These are phyloP conservation scores for Geosiphon pyriformis DNA, from an alignment of 192 early-diverging fungal genomes.

Conservation along the genomic window DNA sequence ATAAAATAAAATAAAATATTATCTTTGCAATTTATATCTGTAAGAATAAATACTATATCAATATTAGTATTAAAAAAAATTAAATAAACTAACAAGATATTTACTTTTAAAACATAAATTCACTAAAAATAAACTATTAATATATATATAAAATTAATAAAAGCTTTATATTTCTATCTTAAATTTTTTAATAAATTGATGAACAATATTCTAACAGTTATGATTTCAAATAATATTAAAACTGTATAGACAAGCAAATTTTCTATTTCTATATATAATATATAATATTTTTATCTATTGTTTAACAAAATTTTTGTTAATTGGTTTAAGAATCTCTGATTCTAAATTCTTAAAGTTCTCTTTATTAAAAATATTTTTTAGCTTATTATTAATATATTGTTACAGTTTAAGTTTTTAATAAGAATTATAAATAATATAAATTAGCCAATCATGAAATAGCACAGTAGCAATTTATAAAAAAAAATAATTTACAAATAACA, in stretches of 20 bases:
- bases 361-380: neutral
- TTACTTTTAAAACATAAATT: neutral
- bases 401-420: too few species aligned
- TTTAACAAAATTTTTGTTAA: neutral
- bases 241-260: neutral
- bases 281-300: neutral
- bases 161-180: neutral
- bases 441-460: too few species aligned
- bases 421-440: too few species aligned
- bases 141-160: neutral
- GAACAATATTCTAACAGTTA: neutral
- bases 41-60: neutral
- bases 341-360: too few species aligned
- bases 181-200: neutral
- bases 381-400: neutral
- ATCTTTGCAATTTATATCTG: too few species aligned
- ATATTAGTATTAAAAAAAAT: too few species aligned
- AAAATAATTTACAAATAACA: too few species aligned
- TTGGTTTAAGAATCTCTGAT: too few species aligned
- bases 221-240: neutral
- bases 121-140: neutral
- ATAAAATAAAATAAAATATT: too few species aligned
- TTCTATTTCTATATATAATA: neutral
- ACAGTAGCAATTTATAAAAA: too few species aligned
- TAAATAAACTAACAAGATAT: neutral